Conservation (phyloP, 148 eudicot genomes). For the Euryodendron excelsum region DNA sequence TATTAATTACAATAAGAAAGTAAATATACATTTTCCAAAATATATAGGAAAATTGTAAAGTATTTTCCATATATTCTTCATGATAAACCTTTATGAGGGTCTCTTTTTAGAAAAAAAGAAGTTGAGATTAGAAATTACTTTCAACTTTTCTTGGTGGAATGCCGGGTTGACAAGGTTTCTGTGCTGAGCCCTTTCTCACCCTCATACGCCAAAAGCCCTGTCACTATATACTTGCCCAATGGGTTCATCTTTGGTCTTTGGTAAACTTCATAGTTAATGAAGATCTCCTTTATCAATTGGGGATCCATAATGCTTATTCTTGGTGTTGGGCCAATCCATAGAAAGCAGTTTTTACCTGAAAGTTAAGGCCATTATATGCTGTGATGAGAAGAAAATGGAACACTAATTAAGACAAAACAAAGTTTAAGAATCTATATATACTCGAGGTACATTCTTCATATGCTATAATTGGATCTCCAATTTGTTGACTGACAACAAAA, state of each 20-base stretch:
- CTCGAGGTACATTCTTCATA: too few species aligned
- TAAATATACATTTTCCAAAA: too few species aligned
- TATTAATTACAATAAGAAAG: too few species aligned
- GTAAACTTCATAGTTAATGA: conserved; percentile 19
- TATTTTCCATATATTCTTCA: too few species aligned
- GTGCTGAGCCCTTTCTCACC: conserved; percentile 39
- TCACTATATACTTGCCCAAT: conserved; percentile 12
- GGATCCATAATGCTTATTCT: conserved; percentile 28
- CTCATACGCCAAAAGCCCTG: conserved; percentile 24
- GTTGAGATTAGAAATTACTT: conserved; percentile 18
- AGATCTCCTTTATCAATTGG: conserved; percentile 26
- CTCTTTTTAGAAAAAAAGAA: too few species aligned
- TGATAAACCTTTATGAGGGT: too few species aligned
- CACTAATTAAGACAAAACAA: neutral
- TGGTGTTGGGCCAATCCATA: conserved; percentile 32
- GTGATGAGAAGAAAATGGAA: neutral
- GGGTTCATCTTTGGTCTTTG: conserved; percentile 23
- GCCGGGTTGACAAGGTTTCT: conserved; percentile 16
- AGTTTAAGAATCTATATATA: too few species aligned
- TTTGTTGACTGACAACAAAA: too few species aligned
- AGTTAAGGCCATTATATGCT: neutral
- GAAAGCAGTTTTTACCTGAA: conserved; percentile 23
- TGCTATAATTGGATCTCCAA: too few species aligned
- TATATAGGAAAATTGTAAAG: too few species aligned
- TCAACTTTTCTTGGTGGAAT: conserved; percentile 26